phyloP scores from a whole-genome alignment of 1,284 basidiomycete genomes.

The Melampsora americana region DNA sequence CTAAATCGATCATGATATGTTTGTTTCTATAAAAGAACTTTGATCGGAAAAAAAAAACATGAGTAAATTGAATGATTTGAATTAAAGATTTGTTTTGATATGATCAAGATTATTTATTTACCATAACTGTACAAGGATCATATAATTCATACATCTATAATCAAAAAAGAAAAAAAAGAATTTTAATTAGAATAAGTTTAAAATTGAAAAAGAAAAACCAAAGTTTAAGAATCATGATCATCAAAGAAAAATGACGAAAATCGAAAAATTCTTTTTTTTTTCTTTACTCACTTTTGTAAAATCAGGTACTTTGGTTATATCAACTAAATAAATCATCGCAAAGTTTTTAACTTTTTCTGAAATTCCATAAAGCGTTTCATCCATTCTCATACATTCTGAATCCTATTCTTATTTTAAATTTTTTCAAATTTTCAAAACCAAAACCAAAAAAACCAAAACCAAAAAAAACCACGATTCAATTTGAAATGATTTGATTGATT shows the following conservation, averaged over 20 bases:
- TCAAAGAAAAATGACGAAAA: conserved; percentile 46
- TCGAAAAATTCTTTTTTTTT: no score
- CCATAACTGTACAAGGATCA: conserved; percentile 94
- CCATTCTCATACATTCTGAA: conserved; percentile 96
- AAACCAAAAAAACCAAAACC: no score
- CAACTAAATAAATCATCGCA: conserved; percentile 90
- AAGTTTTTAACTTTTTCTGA: conserved; percentile 98
- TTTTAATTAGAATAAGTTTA: neutral
- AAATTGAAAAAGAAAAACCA: conserved; percentile 47
- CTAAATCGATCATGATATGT: conserved; percentile 99
- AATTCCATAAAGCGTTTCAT: conserved; percentile 89
- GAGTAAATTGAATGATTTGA: no score
- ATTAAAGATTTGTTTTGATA: no score
- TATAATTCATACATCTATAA: conserved; percentile 89
- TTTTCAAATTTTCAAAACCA: no score
- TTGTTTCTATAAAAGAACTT: conserved; percentile 68
- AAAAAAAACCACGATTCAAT: no score
- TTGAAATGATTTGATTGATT: no score
- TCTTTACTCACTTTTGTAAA: conserved; percentile 94
- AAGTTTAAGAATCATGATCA: conserved; percentile 48
- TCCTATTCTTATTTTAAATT: conserved; percentile 59
- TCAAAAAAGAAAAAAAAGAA: neutral
- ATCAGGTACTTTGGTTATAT: conserved; percentile 96
- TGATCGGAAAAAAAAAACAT: neutral
- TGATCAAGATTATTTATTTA: no score